Conservation (phyloP, 345 rosid genomes). For the Gossypium longicalyx region DNA sequence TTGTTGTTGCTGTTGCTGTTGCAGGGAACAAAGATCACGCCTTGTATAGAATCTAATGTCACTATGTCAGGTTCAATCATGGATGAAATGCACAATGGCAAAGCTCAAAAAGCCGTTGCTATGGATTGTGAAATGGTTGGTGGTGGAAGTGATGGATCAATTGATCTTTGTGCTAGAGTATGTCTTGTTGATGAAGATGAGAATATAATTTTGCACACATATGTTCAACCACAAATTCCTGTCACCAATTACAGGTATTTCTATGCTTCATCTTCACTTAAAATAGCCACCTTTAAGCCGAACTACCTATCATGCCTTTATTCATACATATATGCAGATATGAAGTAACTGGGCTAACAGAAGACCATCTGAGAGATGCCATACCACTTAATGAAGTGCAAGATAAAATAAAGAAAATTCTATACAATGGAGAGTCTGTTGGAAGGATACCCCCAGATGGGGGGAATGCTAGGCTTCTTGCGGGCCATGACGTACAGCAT, state of each 20-base stretch:
- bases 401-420: slow-evolving; percentile 35
- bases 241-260: slow-evolving; percentile 59
- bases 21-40: slow-evolving; percentile 24
- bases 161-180: slow-evolving; percentile 57
- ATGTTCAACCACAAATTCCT: slow-evolving; percentile 51
- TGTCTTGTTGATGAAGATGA: slow-evolving; percentile 73
- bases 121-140: slow-evolving; percentile 83
- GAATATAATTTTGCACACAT: slow-evolving; percentile 49
- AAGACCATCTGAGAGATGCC: slow-evolving; percentile 57
- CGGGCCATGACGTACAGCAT: slow-evolving; percentile 61
- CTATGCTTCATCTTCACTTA: background rate
- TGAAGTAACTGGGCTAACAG: slow-evolving; percentile 63
- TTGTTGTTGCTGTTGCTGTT: slow-evolving; percentile 16
- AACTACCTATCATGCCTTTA: background rate
- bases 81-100: slow-evolving; percentile 11
- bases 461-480: slow-evolving; percentile 57
- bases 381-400: slow-evolving; percentile 48
- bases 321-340: slow-evolving; percentile 29
- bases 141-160: slow-evolving; percentile 54
- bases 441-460: slow-evolving; percentile 32
- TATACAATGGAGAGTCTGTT: slow-evolving; percentile 46
- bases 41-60: slow-evolving; percentile 18
- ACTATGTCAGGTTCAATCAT: slow-evolving; percentile 14
- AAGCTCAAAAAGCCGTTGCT: slow-evolving; percentile 46
- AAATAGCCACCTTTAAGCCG: background rate